Evolutionary conservation across 2,329 filamentous ascomycete genomes (phyloP), one percentile per base, ranked within the genome.

Genomic region (Aspergillus glaucus): DNA sequence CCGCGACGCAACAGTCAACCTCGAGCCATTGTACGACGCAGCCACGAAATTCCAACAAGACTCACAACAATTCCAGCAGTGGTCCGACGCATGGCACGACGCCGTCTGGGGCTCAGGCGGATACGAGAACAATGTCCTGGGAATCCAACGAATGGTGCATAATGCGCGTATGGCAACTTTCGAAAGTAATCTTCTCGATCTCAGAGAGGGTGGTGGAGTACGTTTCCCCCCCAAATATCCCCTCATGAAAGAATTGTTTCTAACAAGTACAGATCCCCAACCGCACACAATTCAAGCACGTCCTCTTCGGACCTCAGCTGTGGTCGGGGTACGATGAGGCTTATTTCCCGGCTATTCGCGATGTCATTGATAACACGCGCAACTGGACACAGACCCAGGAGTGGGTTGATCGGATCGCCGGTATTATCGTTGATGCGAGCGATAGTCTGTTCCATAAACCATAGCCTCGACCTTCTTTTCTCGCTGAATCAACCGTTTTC

Each of bases 231-330:
- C 26, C 1, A 30, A 12, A 30, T 12, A 30, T 30, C 26, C 1
- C 9, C 42, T 30, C 8, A 22, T 28, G 10, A 21, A 22, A 15
- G 4, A n/a, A 43, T 1, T 28, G 22, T 43, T 9, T 28, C 8
- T 43, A 28, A 15, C 28, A 34, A 17, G 6, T 14, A 45, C 48
- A 90, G 86, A 79, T 95, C 4, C 87, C 88, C 36, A 88, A 88
- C 59, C 84, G 92, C 55, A 87, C 87, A 4, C 93, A 97, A 70
- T 98, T 90, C 77, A 95, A 94, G 68, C 93, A 96, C 69, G 79
- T 94, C 62, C 73, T 98, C 49, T 95, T 91, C 64, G 92, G 87
- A 1, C 93, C 93, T 0, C 81, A 88, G 61, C 74, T 81, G 2
- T 91, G 88, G 85, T 84, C 84, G 30, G 81, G 79, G 34, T 80